Conservation (phyloP, 345 rosid species). For the Salix udensis region DNA sequence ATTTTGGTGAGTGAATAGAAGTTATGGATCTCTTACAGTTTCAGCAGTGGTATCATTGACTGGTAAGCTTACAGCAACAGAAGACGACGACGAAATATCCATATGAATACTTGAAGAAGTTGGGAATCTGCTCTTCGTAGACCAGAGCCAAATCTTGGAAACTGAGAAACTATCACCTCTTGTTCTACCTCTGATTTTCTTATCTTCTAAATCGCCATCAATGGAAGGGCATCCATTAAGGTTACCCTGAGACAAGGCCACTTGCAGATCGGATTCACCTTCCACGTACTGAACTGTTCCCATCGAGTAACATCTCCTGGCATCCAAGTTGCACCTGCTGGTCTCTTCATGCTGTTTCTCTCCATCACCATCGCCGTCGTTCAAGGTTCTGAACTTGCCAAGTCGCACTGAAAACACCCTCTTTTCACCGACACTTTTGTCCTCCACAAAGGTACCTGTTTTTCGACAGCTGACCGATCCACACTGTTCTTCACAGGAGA, state of each 20-base stretch:
- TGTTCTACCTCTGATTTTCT: slow-evolving; percentile 38
- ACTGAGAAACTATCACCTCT: slow-evolving; percentile 54
- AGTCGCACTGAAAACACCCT: slow-evolving; percentile 59
- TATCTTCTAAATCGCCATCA: slow-evolving; percentile 34
- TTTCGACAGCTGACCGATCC: slow-evolving; percentile 18
- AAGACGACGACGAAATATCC: slow-evolving; percentile 1
- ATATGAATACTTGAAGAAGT: slow-evolving; percentile 15
- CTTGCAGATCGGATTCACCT: slow-evolving; percentile 42
- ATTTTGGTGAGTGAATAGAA: not conserved
- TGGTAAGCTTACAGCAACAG: not conserved
- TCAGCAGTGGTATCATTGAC: not conserved
- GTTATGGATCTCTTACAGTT: not conserved
- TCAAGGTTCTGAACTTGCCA: slow-evolving; percentile 49
- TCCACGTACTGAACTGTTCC: slow-evolving; percentile 60
- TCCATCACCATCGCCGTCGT: slow-evolving; percentile 26
- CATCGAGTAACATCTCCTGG: slow-evolving; percentile 74
- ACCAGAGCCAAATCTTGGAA: slow-evolving; percentile 70
- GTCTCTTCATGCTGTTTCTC: slow-evolving; percentile 36
- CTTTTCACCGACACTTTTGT: slow-evolving; percentile 23
- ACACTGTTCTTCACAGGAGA: slow-evolving; percentile 29
- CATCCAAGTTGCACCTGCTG: slow-evolving; percentile 39
- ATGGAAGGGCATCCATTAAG: not conserved
- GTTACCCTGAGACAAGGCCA: slow-evolving; percentile 30
- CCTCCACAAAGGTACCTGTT: slow-evolving; percentile 1
- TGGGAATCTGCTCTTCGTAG: slow-evolving; percentile 39